Evolutionary conservation across 768 basidiomycete species (phyloP).

Genomic region (Mycena capillaripes): DNA sequence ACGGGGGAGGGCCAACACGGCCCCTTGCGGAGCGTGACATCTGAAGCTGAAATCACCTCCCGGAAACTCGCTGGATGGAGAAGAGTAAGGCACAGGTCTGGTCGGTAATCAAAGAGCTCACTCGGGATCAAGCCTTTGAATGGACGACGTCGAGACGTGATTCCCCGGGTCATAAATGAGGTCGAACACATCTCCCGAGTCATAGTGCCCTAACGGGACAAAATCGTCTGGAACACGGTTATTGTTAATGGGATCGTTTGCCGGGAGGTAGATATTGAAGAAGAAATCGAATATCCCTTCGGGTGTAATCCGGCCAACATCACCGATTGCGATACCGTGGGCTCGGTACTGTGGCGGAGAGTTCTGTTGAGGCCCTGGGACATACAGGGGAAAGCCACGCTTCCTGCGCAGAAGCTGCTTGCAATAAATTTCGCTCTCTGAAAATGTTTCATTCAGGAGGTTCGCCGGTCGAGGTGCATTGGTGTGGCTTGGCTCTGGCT

Average conservation of each 20-base stretch:
- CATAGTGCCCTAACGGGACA: background rate
- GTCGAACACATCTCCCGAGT: background rate
- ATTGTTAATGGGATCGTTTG: background rate
- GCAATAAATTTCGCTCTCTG: background rate
- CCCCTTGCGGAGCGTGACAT: background rate
- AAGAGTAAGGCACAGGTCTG: background rate
- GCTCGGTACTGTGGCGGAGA: background rate
- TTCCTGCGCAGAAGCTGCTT: background rate
- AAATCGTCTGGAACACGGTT: background rate
- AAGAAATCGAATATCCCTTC: background rate
- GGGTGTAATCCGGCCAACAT: background rate
- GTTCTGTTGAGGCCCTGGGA: background rate
- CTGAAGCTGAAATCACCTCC: background rate
- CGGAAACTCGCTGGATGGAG: background rate
- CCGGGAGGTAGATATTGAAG: constrained; percentile 6
- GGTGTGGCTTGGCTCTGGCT: too few relatives aligned
- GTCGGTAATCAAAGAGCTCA: background rate
- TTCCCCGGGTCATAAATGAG: background rate
- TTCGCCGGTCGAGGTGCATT: too few relatives aligned
- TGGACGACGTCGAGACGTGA: background rate
- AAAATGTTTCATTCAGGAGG: background rate
- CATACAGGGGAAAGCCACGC: background rate
- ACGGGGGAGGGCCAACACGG: background rate
- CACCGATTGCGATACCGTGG: background rate
- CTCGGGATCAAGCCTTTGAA: background rate